These are phyloP conservation scores for Acorus calamus DNA, from an alignment of 106 monocot genomes.

Conservation along the genomic window DNA sequence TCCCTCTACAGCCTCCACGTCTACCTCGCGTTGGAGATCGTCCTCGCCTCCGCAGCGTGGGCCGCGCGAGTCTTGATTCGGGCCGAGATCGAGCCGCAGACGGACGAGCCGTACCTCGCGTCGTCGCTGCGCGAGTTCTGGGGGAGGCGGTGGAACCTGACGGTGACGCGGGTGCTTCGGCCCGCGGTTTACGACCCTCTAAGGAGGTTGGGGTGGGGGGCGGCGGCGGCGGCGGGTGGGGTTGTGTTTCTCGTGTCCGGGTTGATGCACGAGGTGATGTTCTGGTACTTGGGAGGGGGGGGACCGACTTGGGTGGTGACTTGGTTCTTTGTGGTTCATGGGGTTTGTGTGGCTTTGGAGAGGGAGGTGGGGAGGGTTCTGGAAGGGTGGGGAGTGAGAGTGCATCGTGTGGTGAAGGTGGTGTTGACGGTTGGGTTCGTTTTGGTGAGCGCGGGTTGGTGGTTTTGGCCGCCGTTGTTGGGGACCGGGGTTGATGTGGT, in stretches of 20 bases:
- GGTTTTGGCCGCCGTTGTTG: neutral
- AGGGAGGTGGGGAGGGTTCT: neutral
- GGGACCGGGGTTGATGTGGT: neutral
- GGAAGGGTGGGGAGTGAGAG: neutral
- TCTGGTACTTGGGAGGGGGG: conserved; percentile 10
- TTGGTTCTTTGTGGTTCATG: conserved; percentile 17
- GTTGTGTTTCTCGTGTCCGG: conserved; percentile 13
- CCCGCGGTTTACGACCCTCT: conserved; percentile 12
- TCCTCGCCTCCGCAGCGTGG: no score
- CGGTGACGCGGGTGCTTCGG: conserved; percentile 14
- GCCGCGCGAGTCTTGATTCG: neutral
- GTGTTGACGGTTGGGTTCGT: conserved; percentile 7
- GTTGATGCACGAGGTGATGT: conserved; percentile 21
- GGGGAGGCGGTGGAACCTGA: conserved; percentile 26
- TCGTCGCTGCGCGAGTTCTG: conserved; percentile 23
- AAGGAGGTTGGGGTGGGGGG: neutral
- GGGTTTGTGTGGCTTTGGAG: neutral
- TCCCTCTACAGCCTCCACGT: neutral
- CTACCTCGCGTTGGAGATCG: no score
- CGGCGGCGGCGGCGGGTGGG: conserved; percentile 3
- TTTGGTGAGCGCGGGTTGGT: neutral
- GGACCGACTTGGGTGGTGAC: conserved; percentile 13
- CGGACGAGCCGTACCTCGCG: conserved; percentile 8
- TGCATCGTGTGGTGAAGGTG: neutral
- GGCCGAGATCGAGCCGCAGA: conserved; percentile 13